A percentile compares a stretch with the other conserved stretches of the same genome.
Conservation (phyloP, 1,139 yeast genomes). For the Taphrina confusa region DNA sequence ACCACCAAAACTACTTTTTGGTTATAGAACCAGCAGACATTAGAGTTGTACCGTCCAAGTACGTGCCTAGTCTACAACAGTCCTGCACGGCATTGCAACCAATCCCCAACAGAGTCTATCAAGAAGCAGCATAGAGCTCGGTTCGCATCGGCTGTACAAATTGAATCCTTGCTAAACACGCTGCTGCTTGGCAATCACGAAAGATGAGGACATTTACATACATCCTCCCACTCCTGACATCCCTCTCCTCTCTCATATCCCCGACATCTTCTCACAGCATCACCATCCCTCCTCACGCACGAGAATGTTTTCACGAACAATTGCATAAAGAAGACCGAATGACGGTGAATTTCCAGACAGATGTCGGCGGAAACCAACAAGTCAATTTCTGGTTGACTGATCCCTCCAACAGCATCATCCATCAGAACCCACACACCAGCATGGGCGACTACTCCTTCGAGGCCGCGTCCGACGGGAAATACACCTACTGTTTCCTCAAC, state of each 20-base stretch:
- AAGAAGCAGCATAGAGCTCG: too few relatives aligned
- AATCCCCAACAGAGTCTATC: too few relatives aligned
- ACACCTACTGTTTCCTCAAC: slow-evolving; percentile 87
- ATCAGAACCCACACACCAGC: slow-evolving; percentile 57
- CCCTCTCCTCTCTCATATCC: slow-evolving; percentile 56
- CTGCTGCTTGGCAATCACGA: background rate
- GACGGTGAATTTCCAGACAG: slow-evolving; percentile 89
- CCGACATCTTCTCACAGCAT: slow-evolving; percentile 39
- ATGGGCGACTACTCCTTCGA: slow-evolving; percentile 78
- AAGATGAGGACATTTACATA: background rate
- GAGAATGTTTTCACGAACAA: slow-evolving; percentile 74
- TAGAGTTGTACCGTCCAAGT: too few relatives aligned
- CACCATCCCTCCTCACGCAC: slow-evolving; percentile 60
- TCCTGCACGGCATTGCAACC: too few relatives aligned
- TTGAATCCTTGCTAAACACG: background rate
- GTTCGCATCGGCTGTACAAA: background rate
- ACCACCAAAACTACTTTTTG: too few relatives aligned
- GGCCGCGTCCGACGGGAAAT: slow-evolving; percentile 70
- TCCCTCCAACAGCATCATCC: slow-evolving; percentile 57
- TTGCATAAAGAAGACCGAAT: slow-evolving; percentile 82
- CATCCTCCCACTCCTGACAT: slow-evolving; percentile 33
- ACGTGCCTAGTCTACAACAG: too few relatives aligned
- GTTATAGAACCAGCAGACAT: too few relatives aligned
- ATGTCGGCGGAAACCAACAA: slow-evolving; percentile 53
- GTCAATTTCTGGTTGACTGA: slow-evolving; percentile 72